Evolutionary conservation across 129 eudicot species (phyloP).

Genomic region (Centaurea solstitialis): DNA sequence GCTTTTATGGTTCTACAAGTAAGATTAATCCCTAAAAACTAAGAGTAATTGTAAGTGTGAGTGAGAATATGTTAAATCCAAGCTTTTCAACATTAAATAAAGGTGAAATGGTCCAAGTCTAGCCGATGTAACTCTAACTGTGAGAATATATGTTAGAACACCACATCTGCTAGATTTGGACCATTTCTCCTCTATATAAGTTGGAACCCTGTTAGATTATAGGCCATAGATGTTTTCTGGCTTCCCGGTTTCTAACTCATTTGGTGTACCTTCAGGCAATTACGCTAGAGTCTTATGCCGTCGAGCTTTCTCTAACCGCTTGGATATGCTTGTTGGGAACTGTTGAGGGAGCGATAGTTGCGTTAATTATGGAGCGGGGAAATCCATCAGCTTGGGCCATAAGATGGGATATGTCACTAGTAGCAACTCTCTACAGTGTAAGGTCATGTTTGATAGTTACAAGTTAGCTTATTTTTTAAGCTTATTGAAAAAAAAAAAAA

Average conservation of each 20-base stretch:
- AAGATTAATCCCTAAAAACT: background rate
- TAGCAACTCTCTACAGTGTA: slow-evolving; percentile 54
- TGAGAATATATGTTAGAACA: too few relatives aligned
- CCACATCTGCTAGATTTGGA: too few relatives aligned
- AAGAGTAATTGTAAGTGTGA: too few relatives aligned
- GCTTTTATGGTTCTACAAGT: slow-evolving; percentile 57
- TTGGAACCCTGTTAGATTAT: too few relatives aligned
- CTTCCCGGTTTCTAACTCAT: background rate
- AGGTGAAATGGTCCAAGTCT: too few relatives aligned
- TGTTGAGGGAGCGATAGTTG: slow-evolving; percentile 46
- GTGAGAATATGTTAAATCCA: too few relatives aligned
- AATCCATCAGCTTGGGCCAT: slow-evolving; percentile 54
- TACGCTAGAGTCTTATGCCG: slow-evolving; percentile 57
- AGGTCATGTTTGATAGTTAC: background rate
- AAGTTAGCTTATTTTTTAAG: too few relatives aligned
- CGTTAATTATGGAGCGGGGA: slow-evolving; percentile 54
- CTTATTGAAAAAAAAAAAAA: too few relatives aligned
- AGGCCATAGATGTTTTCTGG: too few relatives aligned
- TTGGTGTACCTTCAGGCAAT: slow-evolving; percentile 38
- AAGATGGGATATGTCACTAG: slow-evolving; percentile 48
- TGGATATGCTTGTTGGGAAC: slow-evolving; percentile 69
- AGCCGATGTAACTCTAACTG: too few relatives aligned
- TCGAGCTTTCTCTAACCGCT: slow-evolving; percentile 64
- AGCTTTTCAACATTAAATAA: too few relatives aligned
- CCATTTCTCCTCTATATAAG: too few relatives aligned